Percentiles rank a stretch among this genome's conserved stretches.
These are phyloP conservation scores for Thecamonas trahens DNA, from an alignment of 78 protist species.

Conservation along the genomic window DNA sequence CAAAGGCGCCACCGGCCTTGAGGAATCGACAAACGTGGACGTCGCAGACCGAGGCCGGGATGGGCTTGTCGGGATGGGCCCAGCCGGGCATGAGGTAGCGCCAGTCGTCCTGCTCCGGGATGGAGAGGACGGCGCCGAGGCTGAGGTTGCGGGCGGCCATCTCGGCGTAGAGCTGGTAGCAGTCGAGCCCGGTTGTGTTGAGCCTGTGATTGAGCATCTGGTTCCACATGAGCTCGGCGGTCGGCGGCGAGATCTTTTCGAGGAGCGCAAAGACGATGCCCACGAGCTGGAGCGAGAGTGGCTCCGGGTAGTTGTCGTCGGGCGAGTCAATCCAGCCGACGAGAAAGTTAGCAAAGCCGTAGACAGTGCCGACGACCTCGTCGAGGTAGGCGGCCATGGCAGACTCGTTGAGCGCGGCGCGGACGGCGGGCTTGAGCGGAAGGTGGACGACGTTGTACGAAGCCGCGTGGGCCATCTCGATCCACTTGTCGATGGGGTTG, in stretches of 20 bases:
- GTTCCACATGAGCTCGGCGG: constrained; percentile 1
- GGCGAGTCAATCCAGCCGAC: background rate
- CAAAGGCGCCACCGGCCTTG: background rate
- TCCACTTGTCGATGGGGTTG: background rate
- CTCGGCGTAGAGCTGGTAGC: background rate
- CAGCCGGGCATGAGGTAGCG: background rate
- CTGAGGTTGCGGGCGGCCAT: background rate
- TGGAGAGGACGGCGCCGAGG: background rate
- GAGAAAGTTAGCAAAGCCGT: background rate
- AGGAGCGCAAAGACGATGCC: background rate
- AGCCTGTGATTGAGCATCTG: background rate
- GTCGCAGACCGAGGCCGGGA: constrained; percentile 20
- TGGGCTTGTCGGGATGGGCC: too few relatives aligned
- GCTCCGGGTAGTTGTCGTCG: background rate
- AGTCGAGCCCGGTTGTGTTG: background rate
- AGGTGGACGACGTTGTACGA: background rate
- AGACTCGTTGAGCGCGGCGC: background rate
- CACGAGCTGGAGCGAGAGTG: background rate
- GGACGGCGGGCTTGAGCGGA: background rate
- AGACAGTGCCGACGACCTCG: background rate
- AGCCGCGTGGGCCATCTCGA: background rate
- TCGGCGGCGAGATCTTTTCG: background rate
- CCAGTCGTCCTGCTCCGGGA: background rate
- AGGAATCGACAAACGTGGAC: background rate
- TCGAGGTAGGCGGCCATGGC: too few relatives aligned